These are phyloP conservation scores for Paraleonurus japonicus DNA, from an alignment of 257 asterid species.

Conservation along the genomic window DNA sequence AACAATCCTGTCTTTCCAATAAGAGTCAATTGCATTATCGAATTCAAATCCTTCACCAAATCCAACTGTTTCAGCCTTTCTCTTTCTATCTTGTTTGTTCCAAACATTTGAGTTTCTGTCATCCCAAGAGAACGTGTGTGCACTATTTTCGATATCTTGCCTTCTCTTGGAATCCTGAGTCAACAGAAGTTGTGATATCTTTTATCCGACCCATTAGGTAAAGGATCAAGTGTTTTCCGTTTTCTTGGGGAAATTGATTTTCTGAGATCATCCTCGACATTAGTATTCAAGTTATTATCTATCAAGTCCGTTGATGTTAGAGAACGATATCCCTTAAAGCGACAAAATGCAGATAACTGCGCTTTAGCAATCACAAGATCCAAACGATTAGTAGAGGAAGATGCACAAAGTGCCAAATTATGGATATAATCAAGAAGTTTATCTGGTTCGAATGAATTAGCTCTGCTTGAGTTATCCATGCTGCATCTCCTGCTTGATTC, in stretches of 20 bases:
- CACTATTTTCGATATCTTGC: conserved; percentile 30
- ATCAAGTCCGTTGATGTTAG: conserved; percentile 51
- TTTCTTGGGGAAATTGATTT: conserved; percentile 40
- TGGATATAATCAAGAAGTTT: conserved; percentile 53
- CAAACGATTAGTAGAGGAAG: conserved; percentile 44
- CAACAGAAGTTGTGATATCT: no score
- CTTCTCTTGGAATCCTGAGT: conserved; percentile 50
- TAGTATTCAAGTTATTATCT: no score
- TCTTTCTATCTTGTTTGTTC: conserved; percentile 53
- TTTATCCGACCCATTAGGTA: conserved; percentile 41
- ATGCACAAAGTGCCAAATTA: conserved; percentile 48
- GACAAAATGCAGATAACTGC: conserved; percentile 63
- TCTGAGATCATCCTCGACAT: conserved; percentile 26
- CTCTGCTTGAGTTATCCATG: conserved; percentile 49
- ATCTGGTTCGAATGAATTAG: conserved; percentile 56
- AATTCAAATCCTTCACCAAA: conserved; percentile 70
- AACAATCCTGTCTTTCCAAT: conserved; percentile 80
- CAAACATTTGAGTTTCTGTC: conserved; percentile 53
- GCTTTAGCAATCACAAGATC: conserved; percentile 61
- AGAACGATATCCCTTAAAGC: conserved; percentile 50
- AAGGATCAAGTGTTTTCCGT: conserved; percentile 45
- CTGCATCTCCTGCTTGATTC: conserved; percentile 60
- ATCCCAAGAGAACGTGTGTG: conserved; percentile 44
- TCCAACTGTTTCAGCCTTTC: conserved; percentile 42
- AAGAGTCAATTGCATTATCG: conserved; percentile 75